Evolutionary conservation across 441 rosid species (phyloP).

Genomic region (Gossypium schwendimanii): DNA sequence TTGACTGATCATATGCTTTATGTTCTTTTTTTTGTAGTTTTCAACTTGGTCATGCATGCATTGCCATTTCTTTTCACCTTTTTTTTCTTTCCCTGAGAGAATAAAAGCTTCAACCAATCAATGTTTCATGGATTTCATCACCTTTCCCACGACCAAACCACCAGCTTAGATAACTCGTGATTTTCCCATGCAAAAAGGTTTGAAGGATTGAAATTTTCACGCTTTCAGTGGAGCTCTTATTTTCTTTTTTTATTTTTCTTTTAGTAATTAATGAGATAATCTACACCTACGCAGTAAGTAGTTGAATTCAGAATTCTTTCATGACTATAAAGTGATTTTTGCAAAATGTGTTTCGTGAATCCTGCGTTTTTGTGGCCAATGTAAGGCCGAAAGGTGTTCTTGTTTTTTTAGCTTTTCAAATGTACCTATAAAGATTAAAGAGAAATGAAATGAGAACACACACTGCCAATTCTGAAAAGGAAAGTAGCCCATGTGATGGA

Average conservation of each 20-base stretch:
- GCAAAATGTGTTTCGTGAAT: slow-evolving; percentile 5
- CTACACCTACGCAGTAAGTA: neutral
- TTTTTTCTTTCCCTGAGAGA: neutral
- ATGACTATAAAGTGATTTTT: neutral
- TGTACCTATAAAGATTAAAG: neutral
- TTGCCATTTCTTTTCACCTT: neutral
- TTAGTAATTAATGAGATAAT: neutral
- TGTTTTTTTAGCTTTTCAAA: neutral
- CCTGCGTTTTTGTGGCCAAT: neutral
- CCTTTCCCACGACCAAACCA: neutral
- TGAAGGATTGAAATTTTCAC: neutral
- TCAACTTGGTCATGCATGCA: neutral
- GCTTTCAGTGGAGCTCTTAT: neutral
- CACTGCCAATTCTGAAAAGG: neutral
- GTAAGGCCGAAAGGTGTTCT: neutral
- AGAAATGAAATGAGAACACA: neutral
- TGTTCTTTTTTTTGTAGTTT: neutral
- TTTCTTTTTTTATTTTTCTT: neutral
- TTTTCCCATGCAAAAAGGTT: neutral
- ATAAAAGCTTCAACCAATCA: neutral
- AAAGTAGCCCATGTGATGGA: slow-evolving; percentile 1
- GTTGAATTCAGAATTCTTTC: neutral
- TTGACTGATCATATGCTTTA: neutral
- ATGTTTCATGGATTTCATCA: slow-evolving; percentile 2
- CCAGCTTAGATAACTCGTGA: neutral